These are phyloP conservation scores for Aureobasidium sp. DNA, from an alignment of 2,329 filamentous ascomycete genomes.

Conservation along the genomic window DNA sequence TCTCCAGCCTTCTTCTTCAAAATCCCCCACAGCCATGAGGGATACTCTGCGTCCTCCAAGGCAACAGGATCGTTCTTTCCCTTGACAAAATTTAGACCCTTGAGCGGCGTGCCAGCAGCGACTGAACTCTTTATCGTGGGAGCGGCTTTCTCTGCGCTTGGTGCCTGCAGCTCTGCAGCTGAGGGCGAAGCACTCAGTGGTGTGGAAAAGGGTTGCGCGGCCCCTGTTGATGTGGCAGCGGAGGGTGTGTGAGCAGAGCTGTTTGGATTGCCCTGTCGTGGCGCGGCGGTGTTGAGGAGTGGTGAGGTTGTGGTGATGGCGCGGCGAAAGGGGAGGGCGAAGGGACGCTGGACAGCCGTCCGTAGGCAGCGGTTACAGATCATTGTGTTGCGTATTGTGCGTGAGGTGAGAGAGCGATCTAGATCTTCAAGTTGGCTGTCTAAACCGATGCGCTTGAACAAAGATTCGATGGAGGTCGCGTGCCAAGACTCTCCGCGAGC, in stretches of 20 bases:
- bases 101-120: constrained; percentile 60
- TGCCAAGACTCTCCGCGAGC: constrained; percentile 6
- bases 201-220: constrained; percentile 39
- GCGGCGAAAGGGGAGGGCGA: neutral
- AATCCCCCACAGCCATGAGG: constrained; percentile 70
- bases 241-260: constrained; percentile 19
- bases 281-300: constrained; percentile 21
- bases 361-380: constrained; percentile 34
- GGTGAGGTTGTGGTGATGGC: constrained; percentile 9
- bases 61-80: constrained; percentile 65
- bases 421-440: neutral
- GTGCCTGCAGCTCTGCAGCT: constrained; percentile 23
- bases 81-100: constrained; percentile 71
- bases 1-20: constrained; percentile 46
- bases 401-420: neutral
- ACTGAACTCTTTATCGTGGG: constrained; percentile 39
- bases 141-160: constrained; percentile 24
- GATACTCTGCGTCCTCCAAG: constrained; percentile 66
- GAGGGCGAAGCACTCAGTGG: constrained; percentile 25
- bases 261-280: constrained; percentile 20
- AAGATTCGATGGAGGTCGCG: constrained; percentile 1
- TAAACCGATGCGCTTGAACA: neutral
- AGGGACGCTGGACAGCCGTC: constrained; percentile 22
- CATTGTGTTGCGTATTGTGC: constrained; percentile 23
- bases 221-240: constrained; percentile 37